Base-by-base conservation (phyloP, 805 yeast species). In the Helenozyma rhizophorensis region DNA sequence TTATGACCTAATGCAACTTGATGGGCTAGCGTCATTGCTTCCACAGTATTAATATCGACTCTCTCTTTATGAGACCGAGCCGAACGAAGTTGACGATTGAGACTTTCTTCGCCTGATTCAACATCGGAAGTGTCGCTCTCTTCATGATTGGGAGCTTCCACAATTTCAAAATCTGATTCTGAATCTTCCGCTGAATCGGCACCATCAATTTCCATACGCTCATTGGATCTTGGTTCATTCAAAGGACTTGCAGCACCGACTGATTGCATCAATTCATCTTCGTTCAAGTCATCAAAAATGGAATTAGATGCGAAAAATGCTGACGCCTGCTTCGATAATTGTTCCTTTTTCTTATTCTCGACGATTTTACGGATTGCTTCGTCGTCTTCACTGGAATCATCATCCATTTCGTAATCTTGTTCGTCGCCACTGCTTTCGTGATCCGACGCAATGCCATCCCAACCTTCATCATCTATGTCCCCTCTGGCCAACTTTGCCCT, bases 1-100 rank as follows among this genome's bases (percentile, higher is more conserved):
- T 72, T 83, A 51, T 86, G 88, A 8, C 96, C 96, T 16, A 87
- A 60, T 0, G 97, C 98, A 24, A 93, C 70, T 60, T 93, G 88
- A 55, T 93, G 99, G 0, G 98, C 98, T 50, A 93, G 66, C 0
- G 98, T 93, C 99, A 93, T 93, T 4, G 96, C 96, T 56, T 88
- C 95, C 1, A 83, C 95, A 2, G 96, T 88, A 13, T 93, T 94
- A 39, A 89, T 67, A 43, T 86, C 95, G 30, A 86, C 78, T 39
- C 77, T 82, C 32, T 76, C 70, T 37, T 74, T 65, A 44, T 83
- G 85, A 58, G 63, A 45, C 54, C 65, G 49, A 30, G 65, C 48
- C 53, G 55, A 50, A 62, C 67, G 42, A 59, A 65, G 39, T 50
- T 64, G 33, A 49, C 56, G 53, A 11, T 51, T 41, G 14, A 51